Percentiles rank a stretch among this genome's conserved stretches.
Evolutionary conservation across 1,284 basidiomycete genomes (phyloP).

Genomic region (Irpex lacteus): DNA sequence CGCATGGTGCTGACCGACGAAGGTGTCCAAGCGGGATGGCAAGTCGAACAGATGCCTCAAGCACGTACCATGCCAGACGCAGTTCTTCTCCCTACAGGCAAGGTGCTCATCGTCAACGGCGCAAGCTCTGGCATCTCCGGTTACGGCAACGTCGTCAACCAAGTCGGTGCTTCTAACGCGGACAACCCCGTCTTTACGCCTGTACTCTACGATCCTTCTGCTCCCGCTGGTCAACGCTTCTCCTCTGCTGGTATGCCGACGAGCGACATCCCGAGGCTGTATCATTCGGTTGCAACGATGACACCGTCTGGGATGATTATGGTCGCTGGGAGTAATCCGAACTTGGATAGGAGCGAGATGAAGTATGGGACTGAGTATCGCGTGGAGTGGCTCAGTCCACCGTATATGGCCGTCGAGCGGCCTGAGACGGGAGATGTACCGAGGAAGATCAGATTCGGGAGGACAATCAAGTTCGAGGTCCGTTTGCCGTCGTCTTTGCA

Average conservation of each 20-base stretch:
- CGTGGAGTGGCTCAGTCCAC: constrained; percentile 73
- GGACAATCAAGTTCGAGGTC: constrained; percentile 40
- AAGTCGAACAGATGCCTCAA: constrained; percentile 71
- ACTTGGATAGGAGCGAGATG: constrained; percentile 68
- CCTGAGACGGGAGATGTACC: constrained; percentile 46
- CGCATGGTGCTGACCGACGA: constrained; percentile 62
- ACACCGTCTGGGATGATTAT: constrained; percentile 69
- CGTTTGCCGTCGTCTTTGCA: constrained; percentile 30
- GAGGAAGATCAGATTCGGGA: constrained; percentile 44
- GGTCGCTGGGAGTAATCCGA: constrained; percentile 84
- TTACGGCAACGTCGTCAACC: constrained; percentile 75
- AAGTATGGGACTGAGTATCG: constrained; percentile 78
- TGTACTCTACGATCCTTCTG: constrained; percentile 71
- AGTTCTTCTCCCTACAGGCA: constrained; percentile 79
- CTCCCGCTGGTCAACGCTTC: constrained; percentile 61
- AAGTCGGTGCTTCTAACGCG: constrained; percentile 75
- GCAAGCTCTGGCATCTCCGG: constrained; percentile 76
- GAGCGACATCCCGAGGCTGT: constrained; percentile 75
- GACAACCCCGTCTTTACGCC: constrained; percentile 75
- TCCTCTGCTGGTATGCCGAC: constrained; percentile 57
- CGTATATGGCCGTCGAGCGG: constrained; percentile 61
- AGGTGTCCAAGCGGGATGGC: constrained; percentile 72
- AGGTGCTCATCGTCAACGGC: constrained; percentile 77
- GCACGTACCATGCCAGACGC: constrained; percentile 77
- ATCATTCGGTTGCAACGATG: constrained; percentile 78